A percentile compares a stretch with the other conserved stretches of the same genome.
Conservation (phyloP, 257 asterid species). For the Fraxinus quadrangulata region DNA sequence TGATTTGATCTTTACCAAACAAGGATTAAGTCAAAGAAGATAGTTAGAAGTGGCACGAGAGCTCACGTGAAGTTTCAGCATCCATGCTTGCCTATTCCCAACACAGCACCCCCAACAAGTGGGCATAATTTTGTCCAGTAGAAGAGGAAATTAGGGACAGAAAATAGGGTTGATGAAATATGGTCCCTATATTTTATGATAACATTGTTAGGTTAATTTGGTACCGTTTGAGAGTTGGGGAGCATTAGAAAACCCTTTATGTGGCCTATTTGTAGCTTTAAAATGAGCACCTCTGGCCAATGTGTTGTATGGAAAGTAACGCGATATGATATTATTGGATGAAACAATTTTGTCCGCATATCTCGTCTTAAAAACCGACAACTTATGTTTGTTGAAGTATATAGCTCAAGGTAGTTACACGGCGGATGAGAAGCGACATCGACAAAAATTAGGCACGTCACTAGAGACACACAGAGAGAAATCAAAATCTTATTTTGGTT, state of each 20-base stretch:
- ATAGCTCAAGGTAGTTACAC: background rate
- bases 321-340: conserved; percentile 22
- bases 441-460: background rate
- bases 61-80: conserved; percentile 39
- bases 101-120: conserved; percentile 36
- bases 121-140: conserved; percentile 54
- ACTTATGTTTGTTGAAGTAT: background rate
- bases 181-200: conserved; percentile 46
- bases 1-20: no score
- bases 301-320: conserved; percentile 35
- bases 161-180: conserved; percentile 28
- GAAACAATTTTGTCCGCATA: background rate
- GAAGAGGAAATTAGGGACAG: conserved; percentile 60
- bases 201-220: conserved; percentile 20
- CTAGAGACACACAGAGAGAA: no score
- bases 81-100: conserved; percentile 29
- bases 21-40: conserved; percentile 16
- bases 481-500: conserved; percentile 1
- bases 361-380: background rate
- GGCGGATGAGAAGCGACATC: background rate
- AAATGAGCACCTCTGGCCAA: conserved; percentile 18
- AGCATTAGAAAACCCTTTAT: conserved; percentile 32
- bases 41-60: conserved; percentile 23
- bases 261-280: conserved; percentile 37
- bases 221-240: conserved; percentile 19